Evolutionary conservation across 257 asterid genomes (phyloP), one percentile per base, ranked within the genome.

Genomic region (Ocimum tenuiflorum): DNA sequence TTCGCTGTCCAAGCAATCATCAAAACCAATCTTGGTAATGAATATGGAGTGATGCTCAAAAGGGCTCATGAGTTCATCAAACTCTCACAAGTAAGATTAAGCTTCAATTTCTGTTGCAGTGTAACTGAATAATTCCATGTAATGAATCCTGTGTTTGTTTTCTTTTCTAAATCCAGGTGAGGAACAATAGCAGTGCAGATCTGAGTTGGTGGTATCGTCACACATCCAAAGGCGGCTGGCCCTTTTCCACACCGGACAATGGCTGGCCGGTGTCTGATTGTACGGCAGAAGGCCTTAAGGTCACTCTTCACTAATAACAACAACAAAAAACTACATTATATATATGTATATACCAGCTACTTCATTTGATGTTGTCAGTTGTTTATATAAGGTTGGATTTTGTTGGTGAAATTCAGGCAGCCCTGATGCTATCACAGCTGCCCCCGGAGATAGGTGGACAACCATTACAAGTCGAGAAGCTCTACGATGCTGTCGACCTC

Each of bases 201-300:
- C 27, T 65, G 29, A 65, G 71, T 51, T 61, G 56, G 5, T 84
- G 88, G 91, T 84, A 84, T 60, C 88, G 96, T 8, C 91, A 84
- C 50, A 33, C 73, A 66, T 76, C 91, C 3, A 86, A 80, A 82
- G 96, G 96, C 10, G 95, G 83, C 9, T 88, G 95, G 96, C 85
- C 91, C 10, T 84, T 84, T 69, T 88, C 96, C 1, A 86, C 96
- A 1, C 42, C 74, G 0, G 96, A 88, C 69, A 79, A 83, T 39
- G 96, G 96, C 9, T 86, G 96, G 95, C 77, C 82, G 3, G 85
- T 55, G 3, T 81, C 89, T 6, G 95, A 88, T 68, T 82, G 89
- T 62, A 84, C 95, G 27, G 81, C 91, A 63, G 96, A 84, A 77
- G 95, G 88, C 65, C 75, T 88, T 2, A 79, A 86, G 89, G 94